Evolutionary conservation across 2,329 filamentous ascomycete genomes (phyloP).

Genomic region (Colletotrichum tropicicola): DNA sequence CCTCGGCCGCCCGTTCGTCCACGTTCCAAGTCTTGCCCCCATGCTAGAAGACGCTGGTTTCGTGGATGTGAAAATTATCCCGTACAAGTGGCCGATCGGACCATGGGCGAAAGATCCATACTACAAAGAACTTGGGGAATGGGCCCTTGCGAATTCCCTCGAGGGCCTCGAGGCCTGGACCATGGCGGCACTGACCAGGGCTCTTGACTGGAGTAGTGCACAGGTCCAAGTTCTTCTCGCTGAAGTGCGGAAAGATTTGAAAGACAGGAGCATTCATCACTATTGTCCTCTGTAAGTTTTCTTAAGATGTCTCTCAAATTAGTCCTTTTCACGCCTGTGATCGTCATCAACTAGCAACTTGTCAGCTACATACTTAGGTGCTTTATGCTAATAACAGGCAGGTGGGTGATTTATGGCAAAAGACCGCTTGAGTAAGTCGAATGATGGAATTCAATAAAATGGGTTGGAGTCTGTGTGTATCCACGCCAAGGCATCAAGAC

Average conservation of each 20-base stretch:
- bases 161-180: neutral
- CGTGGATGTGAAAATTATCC: conserved; percentile 38
- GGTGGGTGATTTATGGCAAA: neutral
- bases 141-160: conserved; percentile 11
- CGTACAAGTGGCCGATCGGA: conserved; percentile 40
- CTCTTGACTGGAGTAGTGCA: conserved; percentile 30
- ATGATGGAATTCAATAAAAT: neutral
- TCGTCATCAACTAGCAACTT: neutral
- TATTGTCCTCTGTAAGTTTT: conserved; percentile 28
- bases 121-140: conserved; percentile 43
- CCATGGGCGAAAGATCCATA: conserved; percentile 34
- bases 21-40: neutral
- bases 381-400: neutral
- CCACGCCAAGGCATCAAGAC: no score
- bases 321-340: fast-evolving
- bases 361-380: neutral
- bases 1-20: conserved; percentile 35
- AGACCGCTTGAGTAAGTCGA: neutral
- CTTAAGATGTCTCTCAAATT: neutral
- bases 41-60: conserved; percentile 40
- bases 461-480: no score
- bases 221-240: conserved; percentile 34
- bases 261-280: conserved; percentile 33
- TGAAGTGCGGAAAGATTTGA: conserved; percentile 32
- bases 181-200: neutral